phyloP scores from a whole-genome alignment of 768 basidiomycete species.

The Psilocybe cubensis region DNA sequence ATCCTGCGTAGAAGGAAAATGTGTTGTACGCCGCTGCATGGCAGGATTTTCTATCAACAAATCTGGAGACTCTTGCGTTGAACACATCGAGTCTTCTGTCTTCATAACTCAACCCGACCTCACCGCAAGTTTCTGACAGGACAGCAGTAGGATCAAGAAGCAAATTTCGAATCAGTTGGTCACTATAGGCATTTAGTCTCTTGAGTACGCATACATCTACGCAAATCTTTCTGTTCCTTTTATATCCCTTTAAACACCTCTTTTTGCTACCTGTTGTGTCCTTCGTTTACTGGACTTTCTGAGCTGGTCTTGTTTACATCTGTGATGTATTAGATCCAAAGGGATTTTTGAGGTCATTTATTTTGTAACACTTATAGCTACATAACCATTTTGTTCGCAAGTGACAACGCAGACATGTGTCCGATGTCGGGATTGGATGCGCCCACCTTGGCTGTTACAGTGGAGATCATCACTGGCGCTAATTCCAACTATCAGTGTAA shows the following conservation, averaged over 20 bases:
- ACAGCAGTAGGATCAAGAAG: not conserved
- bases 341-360: too few relatives aligned
- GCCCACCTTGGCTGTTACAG: not conserved
- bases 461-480: not conserved
- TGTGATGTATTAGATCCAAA: too few relatives aligned
- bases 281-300: too few relatives aligned
- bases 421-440: not conserved
- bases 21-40: constrained; percentile 48
- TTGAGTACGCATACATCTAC: too few relatives aligned
- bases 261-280: too few relatives aligned
- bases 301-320: too few relatives aligned
- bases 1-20: constrained; percentile 46
- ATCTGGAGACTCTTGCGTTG: constrained; percentile 26
- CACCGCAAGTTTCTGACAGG: too few relatives aligned
- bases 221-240: too few relatives aligned
- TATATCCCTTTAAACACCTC: too few relatives aligned
- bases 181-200: too few relatives aligned
- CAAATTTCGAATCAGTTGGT: too few relatives aligned
- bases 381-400: not conserved
- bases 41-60: constrained; percentile 37
- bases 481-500: not conserved
- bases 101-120: not conserved
- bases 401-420: not conserved
- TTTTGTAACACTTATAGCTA: not conserved
- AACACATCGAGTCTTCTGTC: not conserved